Conservation (phyloP, 106 monocot genomes). For the Cymbidium sinense region DNA sequence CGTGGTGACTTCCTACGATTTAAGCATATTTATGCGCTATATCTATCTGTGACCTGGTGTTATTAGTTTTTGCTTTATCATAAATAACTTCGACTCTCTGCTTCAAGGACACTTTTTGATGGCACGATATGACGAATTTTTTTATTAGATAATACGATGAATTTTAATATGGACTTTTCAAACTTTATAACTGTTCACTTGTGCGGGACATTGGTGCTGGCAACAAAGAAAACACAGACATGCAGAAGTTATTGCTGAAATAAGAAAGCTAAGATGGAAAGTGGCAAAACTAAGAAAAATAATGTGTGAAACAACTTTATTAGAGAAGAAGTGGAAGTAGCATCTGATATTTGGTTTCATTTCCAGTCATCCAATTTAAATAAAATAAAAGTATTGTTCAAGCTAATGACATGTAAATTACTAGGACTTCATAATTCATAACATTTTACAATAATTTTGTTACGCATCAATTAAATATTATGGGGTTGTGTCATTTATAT, state of each 20-base stretch:
- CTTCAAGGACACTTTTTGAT: neutral
- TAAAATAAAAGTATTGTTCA: no score
- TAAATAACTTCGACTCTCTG: neutral
- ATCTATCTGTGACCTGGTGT: neutral
- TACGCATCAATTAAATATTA: no score
- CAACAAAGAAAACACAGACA: neutral
- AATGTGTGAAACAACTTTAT: neutral
- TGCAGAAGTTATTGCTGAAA: neutral
- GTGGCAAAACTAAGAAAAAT: neutral
- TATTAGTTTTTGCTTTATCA: neutral
- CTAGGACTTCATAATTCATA: no score
- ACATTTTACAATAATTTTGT: no score
- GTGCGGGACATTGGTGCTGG: neutral
- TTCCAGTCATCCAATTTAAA: no score
- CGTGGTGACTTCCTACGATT: neutral
- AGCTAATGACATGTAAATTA: no score
- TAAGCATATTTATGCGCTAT: neutral
- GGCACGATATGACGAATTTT: neutral
- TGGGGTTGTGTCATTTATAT: no score
- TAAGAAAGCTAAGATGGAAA: neutral
- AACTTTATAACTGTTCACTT: neutral
- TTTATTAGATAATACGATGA: no score
- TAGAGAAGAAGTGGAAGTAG: neutral
- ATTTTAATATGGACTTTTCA: neutral
- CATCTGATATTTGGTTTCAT: neutral